phyloP scores from a whole-genome alignment of 106 monocot species.

The Narthecium ossifragum region DNA sequence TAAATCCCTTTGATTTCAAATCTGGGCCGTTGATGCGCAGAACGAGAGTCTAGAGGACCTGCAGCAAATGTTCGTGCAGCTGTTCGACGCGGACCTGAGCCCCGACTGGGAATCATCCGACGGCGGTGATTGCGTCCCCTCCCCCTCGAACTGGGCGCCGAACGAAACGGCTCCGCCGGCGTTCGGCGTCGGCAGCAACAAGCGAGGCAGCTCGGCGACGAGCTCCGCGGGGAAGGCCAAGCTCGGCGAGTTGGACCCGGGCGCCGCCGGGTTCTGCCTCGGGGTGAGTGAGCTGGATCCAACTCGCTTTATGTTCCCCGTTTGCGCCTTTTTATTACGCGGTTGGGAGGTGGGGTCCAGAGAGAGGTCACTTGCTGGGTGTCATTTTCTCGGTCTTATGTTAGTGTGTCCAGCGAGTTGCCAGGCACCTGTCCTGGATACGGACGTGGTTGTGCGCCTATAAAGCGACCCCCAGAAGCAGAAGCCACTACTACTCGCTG shows the following conservation, averaged over 20 bases:
- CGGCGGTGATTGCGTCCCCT: background rate
- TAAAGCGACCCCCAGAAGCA: too few relatives aligned
- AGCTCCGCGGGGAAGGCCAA: slow-evolving; percentile 13
- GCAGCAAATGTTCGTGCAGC: slow-evolving; percentile 71
- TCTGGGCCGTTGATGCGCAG: slow-evolving; percentile 7
- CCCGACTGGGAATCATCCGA: background rate
- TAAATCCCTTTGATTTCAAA: too few relatives aligned
- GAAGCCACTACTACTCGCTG: too few relatives aligned
- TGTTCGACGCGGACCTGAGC: slow-evolving; percentile 60
- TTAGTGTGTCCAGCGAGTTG: too few relatives aligned
- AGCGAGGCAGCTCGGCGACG: slow-evolving; percentile 31
- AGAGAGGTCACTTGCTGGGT: too few relatives aligned
- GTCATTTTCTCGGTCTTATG: too few relatives aligned
- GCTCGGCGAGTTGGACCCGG: background rate
- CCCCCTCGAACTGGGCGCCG: slow-evolving; percentile 6
- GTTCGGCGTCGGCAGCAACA: slow-evolving; percentile 11
- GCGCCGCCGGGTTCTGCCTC: slow-evolving; percentile 35
- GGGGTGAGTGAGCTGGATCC: slow-evolving; percentile 74
- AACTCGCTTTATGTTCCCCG: too few relatives aligned
- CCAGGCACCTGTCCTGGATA: too few relatives aligned
- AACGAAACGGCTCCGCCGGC: background rate
- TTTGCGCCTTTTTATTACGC: too few relatives aligned
- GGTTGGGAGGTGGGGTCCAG: too few relatives aligned
- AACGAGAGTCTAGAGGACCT: slow-evolving; percentile 83
- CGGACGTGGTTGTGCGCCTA: too few relatives aligned